Base-by-base conservation (phyloP, 306 rosid genomes). In the Cicer pinnatifidum region DNA sequence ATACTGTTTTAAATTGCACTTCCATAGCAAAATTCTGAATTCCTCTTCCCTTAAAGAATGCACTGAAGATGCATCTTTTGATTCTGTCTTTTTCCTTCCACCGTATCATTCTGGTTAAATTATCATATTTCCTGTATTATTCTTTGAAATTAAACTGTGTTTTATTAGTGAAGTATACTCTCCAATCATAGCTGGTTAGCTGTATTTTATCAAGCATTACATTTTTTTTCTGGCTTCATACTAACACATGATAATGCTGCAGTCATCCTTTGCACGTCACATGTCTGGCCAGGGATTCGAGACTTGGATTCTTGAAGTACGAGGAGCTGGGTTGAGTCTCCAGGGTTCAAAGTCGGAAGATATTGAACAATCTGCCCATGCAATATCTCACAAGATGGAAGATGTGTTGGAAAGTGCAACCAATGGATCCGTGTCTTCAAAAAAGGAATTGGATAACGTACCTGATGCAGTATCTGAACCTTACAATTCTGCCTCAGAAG, bases 251-350 rank as follows among this genome's bases (percentile, higher is more conserved):
- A n/a, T 57, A 67, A 58, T 81, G 40, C 65, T 88, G 84, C 92
- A 95, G 99, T 86, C 90, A 57, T 95, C 99, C 19, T 95, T 91
- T 86, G 99, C 99, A 7, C 96, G 99, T 67, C 78, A 88, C 78
- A 95, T 95, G 99, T 92, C 97, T 69, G 77, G 85, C 69, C 93
- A 90, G 81, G 99, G 99, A 68, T 95, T 87, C 23, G 97, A 95
- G 76, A 91, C 99, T 45, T 94, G 99, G 99, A 86, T 91, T 73
- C 97, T 94, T 33, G 99, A 94, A 85, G 86, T 94, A 72, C 88
- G 99, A 78, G 99, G 99, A 50, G 96, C 99, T 65, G 99, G 99
- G 66, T 78, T 94, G 93, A 94, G 99, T 69, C 38, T 88, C 62
- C 87, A 75, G 38, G 87, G 76, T 71, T 79, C 88, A 10, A 75